Percentiles rank a stretch among this genome's conserved stretches.
Conservation (phyloP, 768 basidiomycete species). For the Rhodotorula babjevae region DNA sequence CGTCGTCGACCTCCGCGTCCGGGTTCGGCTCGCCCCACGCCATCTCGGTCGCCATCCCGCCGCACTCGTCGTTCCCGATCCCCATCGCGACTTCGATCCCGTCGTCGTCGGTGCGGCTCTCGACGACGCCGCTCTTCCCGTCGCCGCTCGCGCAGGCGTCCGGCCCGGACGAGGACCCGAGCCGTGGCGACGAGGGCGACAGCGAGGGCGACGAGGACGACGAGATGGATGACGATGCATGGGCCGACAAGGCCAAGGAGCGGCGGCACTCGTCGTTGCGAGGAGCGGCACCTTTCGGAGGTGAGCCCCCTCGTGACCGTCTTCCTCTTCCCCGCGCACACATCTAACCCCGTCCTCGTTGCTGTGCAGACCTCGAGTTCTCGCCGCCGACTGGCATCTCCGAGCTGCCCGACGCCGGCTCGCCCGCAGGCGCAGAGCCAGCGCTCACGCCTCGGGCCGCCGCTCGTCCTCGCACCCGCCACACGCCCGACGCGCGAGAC, state of each 20-base stretch:
- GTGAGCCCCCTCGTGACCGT: background rate
- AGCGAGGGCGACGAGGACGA: conserved; percentile 30
- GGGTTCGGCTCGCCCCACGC: background rate
- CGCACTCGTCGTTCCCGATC: conserved; percentile 19
- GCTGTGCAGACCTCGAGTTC: conserved; percentile 26
- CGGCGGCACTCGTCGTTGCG: background rate
- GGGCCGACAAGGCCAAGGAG: background rate
- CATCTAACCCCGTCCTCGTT: background rate
- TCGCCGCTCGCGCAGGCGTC: conserved; percentile 32
- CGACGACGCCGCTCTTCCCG: conserved; percentile 36
- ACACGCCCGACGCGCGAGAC: conserved; percentile 2
- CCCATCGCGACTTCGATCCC: conserved; percentile 25
- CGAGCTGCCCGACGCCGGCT: conserved; percentile 6
- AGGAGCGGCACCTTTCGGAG: conserved; percentile 19
- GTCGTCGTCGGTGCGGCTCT: conserved; percentile 24
- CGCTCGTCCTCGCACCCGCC: background rate
- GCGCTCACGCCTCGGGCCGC: conserved; percentile 17
- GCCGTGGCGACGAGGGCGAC: conserved; percentile 33
- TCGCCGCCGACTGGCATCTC: conserved; percentile 6
- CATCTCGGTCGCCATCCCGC: conserved; percentile 24
- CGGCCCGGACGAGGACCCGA: conserved; percentile 19
- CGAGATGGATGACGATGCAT: background rate
- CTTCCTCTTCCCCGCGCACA: too few species aligned
- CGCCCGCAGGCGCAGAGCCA: background rate
- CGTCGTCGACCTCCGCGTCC: background rate